Evolutionary conservation across 805 yeast genomes (phyloP).

Genomic region (Isabelozyma heimii): DNA sequence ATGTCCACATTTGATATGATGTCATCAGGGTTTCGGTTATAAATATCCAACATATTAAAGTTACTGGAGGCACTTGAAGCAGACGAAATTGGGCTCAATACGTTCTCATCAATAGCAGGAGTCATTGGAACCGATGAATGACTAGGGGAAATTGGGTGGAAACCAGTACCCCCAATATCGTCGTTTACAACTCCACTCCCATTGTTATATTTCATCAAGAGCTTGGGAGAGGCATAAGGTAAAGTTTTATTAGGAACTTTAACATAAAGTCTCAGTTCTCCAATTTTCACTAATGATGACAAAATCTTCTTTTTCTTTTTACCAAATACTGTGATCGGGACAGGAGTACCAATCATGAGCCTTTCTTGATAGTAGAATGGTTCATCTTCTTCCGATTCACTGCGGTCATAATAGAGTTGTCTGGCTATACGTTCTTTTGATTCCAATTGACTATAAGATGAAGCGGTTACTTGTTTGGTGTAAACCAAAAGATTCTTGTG

Average conservation of each 20-base stretch:
- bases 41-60: conserved; percentile 26
- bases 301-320: conserved; percentile 37
- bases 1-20: conserved; percentile 20
- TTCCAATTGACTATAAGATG: conserved; percentile 1
- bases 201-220: conserved; percentile 35
- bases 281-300: conserved; percentile 30
- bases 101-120: conserved; percentile 4
- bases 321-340: conserved; percentile 22
- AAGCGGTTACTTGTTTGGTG: conserved; percentile 3
- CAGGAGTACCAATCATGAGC: conserved; percentile 26
- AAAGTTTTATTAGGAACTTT: conserved; percentile 32
- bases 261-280: conserved; percentile 30
- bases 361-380: conserved; percentile 10
- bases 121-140: background rate
- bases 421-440: conserved; percentile 6
- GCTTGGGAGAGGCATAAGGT: conserved; percentile 35
- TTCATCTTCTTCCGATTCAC: conserved; percentile 4
- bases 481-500: conserved; percentile 25
- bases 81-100: conserved; percentile 13
- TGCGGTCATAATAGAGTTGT: conserved; percentile 4
- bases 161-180: background rate
- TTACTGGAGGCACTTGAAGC: conserved; percentile 7
- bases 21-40: conserved; percentile 24
- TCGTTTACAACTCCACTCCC: conserved; percentile 9
- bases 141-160: conserved; percentile 2